Base-by-base conservation (phyloP, 345 rosid genomes). In the Rhizophora mangle region DNA sequence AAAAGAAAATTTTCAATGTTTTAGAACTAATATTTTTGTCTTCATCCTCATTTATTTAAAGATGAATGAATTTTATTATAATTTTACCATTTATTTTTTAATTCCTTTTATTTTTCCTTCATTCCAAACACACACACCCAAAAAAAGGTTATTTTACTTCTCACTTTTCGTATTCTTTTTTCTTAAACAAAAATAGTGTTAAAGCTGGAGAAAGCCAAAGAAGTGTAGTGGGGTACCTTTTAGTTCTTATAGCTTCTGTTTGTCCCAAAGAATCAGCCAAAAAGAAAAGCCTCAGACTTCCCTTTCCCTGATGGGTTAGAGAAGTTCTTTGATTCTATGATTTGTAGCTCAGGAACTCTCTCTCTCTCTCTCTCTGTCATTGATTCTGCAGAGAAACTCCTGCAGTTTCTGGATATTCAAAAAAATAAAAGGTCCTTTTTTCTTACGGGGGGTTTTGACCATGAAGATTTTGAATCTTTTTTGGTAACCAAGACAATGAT, bases 311-410 rank as follows among this genome's bases (percentile, higher is more conserved):
- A 60, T 65, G 60, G 75, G 72, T 54, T 32, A 70, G 66, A 76
- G 75, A 77, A 82, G 78, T 79, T 76, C 59, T 62, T 77, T 65
- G 61, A 34, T 63, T 57, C 72, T 63, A 70, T 71, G 72, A 81
- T 76, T 72, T 70, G 74, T 69, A 67, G 67, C 61, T 74, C 76
- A 61, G 76, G 60, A 30, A 63, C 49, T 10, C 9, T 22, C 2
- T 37, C 13, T 56, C 36, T 34, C 32, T 31, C 34, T 31, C 34
- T 31, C 58, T 53, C 68, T 77, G 79, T 68, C 63, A n/a, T 57
- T 53, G 80, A 53, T 63, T 78, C 74, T 66, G 78, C 78, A 69
- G 65, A 36, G 61, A 15, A 47, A 54, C 64, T 74, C 60, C 68
- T 61, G 63, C 73, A 30, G 54, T 36, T 61, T 32, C 13, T 31